These are phyloP conservation scores for Ophiostoma quercus DNA, from an alignment of 2,329 filamentous ascomycete genomes.

Conservation along the genomic window DNA sequence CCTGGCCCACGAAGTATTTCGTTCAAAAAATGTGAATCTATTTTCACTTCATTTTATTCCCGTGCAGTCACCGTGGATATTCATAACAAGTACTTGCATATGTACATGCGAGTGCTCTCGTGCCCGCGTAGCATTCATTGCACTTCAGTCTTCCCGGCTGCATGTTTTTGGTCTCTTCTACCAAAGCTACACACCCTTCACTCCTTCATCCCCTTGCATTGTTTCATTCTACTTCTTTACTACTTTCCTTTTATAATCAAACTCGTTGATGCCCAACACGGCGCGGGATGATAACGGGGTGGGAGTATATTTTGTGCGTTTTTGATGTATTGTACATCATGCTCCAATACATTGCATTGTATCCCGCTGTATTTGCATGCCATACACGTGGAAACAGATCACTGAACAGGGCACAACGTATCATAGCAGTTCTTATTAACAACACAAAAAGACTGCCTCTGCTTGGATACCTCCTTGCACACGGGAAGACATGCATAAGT, in stretches of 20 bases:
- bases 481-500: constrained; percentile 2
- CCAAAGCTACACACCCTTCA: not conserved
- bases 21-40: not conserved
- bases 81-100: not conserved
- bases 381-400: not conserved
- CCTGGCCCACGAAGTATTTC: not conserved
- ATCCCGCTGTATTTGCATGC: not conserved
- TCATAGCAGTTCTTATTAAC: not conserved
- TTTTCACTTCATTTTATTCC: not conserved
- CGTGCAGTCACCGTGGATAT: not conserved
- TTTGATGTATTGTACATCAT: not conserved
- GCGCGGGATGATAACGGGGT: not conserved
- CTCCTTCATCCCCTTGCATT: constrained; percentile 1
- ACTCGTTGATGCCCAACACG: not conserved
- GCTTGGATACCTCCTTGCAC: not conserved
- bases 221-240: not conserved
- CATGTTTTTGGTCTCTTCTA: not conserved
- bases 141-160: not conserved
- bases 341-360: not conserved
- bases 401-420: not conserved
- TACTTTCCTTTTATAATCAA: not conserved
- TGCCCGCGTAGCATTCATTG: not conserved
- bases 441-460: not conserved
- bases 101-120: not conserved
- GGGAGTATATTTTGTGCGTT: not conserved